phyloP scores from a whole-genome alignment of 306 rosid species.

The Rosa multiflora region DNA sequence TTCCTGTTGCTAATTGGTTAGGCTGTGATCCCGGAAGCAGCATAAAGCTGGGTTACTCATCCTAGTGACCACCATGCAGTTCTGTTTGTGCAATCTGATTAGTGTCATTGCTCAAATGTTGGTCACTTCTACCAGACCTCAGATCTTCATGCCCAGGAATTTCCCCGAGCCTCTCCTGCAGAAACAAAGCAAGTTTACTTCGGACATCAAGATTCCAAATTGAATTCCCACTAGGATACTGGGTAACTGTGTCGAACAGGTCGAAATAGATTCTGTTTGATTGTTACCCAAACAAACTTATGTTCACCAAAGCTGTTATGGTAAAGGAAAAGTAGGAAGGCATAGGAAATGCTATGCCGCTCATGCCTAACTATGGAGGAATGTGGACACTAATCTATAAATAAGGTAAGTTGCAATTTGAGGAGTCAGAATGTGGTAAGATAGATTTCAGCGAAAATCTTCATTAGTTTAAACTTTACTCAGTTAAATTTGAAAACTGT shows the following conservation, averaged over 20 bases:
- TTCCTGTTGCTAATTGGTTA: slow-evolving; percentile 70
- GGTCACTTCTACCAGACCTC: slow-evolving; percentile 55
- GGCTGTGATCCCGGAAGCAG: slow-evolving; percentile 52
- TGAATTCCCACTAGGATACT: not conserved
- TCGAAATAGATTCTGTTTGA: not conserved
- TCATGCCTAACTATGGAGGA: not conserved
- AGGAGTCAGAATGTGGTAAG: not conserved
- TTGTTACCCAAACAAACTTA: not conserved
- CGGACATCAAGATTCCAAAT: not conserved
- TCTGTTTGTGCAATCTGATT: slow-evolving; percentile 57
- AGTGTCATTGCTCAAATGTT: slow-evolving; percentile 42
- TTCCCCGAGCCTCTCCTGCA: slow-evolving; percentile 88
- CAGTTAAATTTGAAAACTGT: not conserved
- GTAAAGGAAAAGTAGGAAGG: not conserved
- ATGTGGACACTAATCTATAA: not conserved
- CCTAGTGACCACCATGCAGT: slow-evolving; percentile 48
- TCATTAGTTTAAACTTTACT: not conserved
- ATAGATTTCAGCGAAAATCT: not conserved
- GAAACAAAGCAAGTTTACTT: slow-evolving; percentile 9
- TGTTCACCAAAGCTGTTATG: not conserved
- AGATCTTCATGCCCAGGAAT: slow-evolving; percentile 52
- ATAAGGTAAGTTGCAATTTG: not conserved
- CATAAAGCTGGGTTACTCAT: slow-evolving; percentile 38
- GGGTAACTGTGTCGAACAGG: not conserved
- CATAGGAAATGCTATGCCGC: not conserved